phyloP scores from a whole-genome alignment of 2,329 filamentous ascomycete genomes.

The Plenodomus biglobosus region DNA sequence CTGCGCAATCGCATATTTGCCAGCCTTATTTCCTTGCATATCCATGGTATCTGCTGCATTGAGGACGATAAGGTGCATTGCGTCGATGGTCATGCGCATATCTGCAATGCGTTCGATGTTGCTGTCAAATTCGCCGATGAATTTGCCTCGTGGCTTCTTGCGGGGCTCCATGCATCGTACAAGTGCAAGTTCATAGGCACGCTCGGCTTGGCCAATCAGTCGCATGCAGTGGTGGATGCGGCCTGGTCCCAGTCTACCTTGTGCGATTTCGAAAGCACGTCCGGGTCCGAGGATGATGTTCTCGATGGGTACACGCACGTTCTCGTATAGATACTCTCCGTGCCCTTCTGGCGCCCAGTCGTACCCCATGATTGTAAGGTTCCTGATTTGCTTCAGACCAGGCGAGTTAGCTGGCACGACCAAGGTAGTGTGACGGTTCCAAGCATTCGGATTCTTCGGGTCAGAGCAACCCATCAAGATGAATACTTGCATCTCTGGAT shows the following conservation, averaged over 20 bases:
- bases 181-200: conserved; percentile 47
- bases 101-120: conserved; percentile 48
- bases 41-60: conserved; percentile 50
- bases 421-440: conserved; percentile 45
- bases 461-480: conserved; percentile 47
- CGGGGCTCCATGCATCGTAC: conserved; percentile 42
- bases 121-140: conserved; percentile 47
- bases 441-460: conserved; percentile 45
- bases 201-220: conserved; percentile 48
- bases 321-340: conserved; percentile 48
- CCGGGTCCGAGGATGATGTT: conserved; percentile 49
- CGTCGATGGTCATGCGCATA: conserved; percentile 48
- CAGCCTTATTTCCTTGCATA: conserved; percentile 46
- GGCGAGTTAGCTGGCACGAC: conserved; percentile 45
- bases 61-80: conserved; percentile 45
- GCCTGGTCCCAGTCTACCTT: conserved; percentile 47
- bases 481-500: conserved; percentile 40
- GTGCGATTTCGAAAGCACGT: conserved; percentile 48
- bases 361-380: conserved; percentile 48
- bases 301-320: conserved; percentile 45
- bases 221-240: conserved; percentile 50
- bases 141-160: conserved; percentile 46
- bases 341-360: conserved; percentile 49
- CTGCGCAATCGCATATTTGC: conserved; percentile 47
- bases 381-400: conserved; percentile 45